Conservation (phyloP, 352 stramenopile genomes). For the Pythium pyrilobum region DNA sequence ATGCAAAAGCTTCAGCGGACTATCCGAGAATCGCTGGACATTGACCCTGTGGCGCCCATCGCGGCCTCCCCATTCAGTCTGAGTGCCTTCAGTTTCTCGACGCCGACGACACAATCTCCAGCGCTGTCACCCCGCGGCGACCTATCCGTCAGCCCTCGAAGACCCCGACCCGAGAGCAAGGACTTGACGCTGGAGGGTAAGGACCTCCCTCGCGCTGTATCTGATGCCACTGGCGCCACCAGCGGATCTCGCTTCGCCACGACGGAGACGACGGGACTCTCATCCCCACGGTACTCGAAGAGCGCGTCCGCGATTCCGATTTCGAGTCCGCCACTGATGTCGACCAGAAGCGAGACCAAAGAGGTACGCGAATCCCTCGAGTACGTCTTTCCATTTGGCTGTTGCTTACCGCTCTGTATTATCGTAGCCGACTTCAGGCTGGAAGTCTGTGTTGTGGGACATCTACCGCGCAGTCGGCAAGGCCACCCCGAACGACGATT, state of each 20-base stretch:
- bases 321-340: neutral
- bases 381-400: neutral
- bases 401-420: neutral
- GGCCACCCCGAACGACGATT: slow-evolving; percentile 57
- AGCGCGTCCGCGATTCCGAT: neutral
- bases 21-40: slow-evolving; percentile 54
- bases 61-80: slow-evolving; percentile 18
- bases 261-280: neutral
- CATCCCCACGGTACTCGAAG: neutral
- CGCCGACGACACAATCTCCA: slow-evolving; percentile 37
- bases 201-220: too few relatives aligned
- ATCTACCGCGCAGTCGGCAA: slow-evolving; percentile 59
- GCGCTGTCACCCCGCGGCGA: slow-evolving; percentile 29
- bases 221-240: neutral
- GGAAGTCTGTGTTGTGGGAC: slow-evolving; percentile 64
- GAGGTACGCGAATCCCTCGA: too few relatives aligned
- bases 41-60: slow-evolving; percentile 16
- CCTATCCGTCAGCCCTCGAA: neutral
- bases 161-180: slow-evolving; percentile 3
- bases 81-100: slow-evolving; percentile 48
- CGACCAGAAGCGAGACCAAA: slow-evolving; percentile 16
- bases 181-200: neutral
- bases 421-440: slow-evolving; percentile 18
- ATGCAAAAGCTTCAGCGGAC: slow-evolving; percentile 68
- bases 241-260: neutral